These are phyloP conservation scores for Zarea fungicola DNA, from an alignment of 2,329 filamentous ascomycete genomes.

Conservation along the genomic window DNA sequence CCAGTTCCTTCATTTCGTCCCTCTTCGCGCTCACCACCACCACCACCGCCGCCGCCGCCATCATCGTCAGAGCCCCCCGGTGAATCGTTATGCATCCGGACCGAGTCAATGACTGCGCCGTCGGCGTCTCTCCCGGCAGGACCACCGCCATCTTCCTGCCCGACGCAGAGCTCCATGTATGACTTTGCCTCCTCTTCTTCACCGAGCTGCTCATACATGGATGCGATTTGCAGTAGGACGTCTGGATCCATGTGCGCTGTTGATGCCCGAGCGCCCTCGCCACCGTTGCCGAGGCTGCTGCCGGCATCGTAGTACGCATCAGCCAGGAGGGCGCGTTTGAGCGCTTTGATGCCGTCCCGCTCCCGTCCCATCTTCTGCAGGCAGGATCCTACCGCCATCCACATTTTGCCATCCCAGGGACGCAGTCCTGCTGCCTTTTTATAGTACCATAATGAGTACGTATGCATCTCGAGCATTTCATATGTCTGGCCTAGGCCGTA, in stretches of 20 bases:
- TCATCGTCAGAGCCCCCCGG: slow-evolving; percentile 34
- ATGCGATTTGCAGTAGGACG: slow-evolving; percentile 81
- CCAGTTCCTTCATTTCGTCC: slow-evolving; percentile 58
- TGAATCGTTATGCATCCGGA: slow-evolving; percentile 53
- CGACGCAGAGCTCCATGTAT: slow-evolving; percentile 94
- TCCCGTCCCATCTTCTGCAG: slow-evolving; percentile 83
- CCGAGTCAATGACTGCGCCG: slow-evolving; percentile 39
- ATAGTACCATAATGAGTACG: slow-evolving; percentile 96
- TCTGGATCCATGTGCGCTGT: slow-evolving; percentile 75
- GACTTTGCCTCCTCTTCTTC: slow-evolving; percentile 76
- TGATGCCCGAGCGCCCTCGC: slow-evolving; percentile 41
- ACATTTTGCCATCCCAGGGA: slow-evolving; percentile 98
- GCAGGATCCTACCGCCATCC: slow-evolving; percentile 91
- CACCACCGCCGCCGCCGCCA: slow-evolving; percentile 12
- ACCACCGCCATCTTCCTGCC: slow-evolving; percentile 75
- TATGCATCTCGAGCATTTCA: slow-evolving; percentile 96
- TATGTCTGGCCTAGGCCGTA: slow-evolving; percentile 96
- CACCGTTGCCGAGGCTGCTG: slow-evolving; percentile 48
- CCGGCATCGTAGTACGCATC: slow-evolving; percentile 76
- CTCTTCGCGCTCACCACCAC: slow-evolving; percentile 24
- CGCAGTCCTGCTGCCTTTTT: slow-evolving; percentile 88
- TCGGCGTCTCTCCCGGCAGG: slow-evolving; percentile 34
- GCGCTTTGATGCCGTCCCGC: slow-evolving; percentile 87
- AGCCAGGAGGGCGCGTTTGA: slow-evolving; percentile 85
- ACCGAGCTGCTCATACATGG: slow-evolving; percentile 76